A percentile compares a stretch with the other conserved stretches of the same genome.
phyloP scores from a whole-genome alignment of 1,139 yeast species.

The Yamadazyma triangularis region DNA sequence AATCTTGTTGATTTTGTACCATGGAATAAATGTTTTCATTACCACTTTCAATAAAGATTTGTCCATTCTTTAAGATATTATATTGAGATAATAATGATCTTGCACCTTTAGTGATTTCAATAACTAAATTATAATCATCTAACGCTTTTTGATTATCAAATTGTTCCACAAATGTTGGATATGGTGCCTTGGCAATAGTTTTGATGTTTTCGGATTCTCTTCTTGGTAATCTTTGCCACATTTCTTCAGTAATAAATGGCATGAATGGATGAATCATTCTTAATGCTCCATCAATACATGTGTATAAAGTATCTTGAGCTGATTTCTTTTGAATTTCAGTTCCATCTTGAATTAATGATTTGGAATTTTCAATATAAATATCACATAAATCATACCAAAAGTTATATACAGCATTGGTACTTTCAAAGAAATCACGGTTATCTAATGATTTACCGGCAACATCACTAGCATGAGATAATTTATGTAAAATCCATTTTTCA shows the following conservation, averaged over 20 bases:
- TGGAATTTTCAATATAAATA: constrained; percentile 96
- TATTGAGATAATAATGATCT: constrained; percentile 91
- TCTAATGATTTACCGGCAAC: constrained; percentile 65
- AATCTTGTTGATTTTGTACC: constrained; percentile 67
- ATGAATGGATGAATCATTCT: constrained; percentile 94
- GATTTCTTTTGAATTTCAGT: constrained; percentile 76
- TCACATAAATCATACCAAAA: constrained; percentile 98
- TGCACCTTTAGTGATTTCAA: constrained; percentile 86
- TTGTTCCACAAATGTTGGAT: constrained; percentile 62
- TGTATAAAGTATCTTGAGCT: constrained; percentile 91
- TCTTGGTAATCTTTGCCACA: constrained; percentile 98
- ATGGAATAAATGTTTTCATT: constrained; percentile 46
- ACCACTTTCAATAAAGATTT: constrained; percentile 70
- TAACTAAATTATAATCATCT: constrained; percentile 73
- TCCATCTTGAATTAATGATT: constrained; percentile 88
- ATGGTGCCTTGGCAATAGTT: constrained; percentile 76
- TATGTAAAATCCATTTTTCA: constrained; percentile 94
- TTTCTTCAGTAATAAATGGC: constrained; percentile 96
- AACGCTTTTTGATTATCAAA: constrained; percentile 63
- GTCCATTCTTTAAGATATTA: constrained; percentile 82
- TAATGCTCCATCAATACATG: constrained; percentile 88
- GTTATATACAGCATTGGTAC: constrained; percentile 83
- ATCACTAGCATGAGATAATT: constrained; percentile 68
- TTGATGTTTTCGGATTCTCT: constrained; percentile 65
- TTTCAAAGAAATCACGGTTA: constrained; percentile 80